phyloP scores from a whole-genome alignment of 1,284 basidiomycete genomes.

The Pterula multifida region DNA sequence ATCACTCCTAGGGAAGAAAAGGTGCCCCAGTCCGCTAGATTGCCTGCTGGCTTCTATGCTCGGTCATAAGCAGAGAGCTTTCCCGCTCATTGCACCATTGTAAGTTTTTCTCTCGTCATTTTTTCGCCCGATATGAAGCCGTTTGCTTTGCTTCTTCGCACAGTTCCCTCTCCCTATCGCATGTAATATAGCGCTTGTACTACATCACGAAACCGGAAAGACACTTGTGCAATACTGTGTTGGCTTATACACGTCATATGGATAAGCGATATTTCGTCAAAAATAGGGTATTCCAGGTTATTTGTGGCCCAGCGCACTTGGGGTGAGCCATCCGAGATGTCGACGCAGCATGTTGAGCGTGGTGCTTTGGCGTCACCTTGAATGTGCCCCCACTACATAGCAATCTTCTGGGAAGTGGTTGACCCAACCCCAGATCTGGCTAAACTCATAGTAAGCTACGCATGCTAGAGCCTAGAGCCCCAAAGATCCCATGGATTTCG shows the following conservation, averaged over 20 bases:
- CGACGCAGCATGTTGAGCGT: too few species aligned
- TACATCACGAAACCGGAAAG: not conserved
- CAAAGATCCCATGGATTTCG: too few species aligned
- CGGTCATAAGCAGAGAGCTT: not conserved
- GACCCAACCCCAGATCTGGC: too few species aligned
- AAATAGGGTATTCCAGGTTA: too few species aligned
- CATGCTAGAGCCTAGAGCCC: too few species aligned
- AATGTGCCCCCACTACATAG: too few species aligned
- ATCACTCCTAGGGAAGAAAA: not conserved
- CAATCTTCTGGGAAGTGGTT: too few species aligned
- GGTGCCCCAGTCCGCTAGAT: not conserved
- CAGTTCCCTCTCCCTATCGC: not conserved
- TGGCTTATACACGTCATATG: not conserved
- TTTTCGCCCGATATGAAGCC: not conserved
- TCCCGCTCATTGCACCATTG: not conserved
- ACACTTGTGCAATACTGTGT: not conserved
- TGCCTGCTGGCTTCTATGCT: not conserved
- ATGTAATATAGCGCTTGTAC: not conserved
- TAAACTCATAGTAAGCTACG: too few species aligned
- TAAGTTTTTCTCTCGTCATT: not conserved
- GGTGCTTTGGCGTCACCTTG: too few species aligned
- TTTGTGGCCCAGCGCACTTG: too few species aligned
- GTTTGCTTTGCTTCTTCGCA: not conserved
- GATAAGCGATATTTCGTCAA: too few species aligned
- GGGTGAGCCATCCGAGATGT: too few species aligned